These are phyloP conservation scores for Ophiostoma australiae DNA, from an alignment of 2,329 filamentous ascomycete genomes.

Conservation along the genomic window DNA sequence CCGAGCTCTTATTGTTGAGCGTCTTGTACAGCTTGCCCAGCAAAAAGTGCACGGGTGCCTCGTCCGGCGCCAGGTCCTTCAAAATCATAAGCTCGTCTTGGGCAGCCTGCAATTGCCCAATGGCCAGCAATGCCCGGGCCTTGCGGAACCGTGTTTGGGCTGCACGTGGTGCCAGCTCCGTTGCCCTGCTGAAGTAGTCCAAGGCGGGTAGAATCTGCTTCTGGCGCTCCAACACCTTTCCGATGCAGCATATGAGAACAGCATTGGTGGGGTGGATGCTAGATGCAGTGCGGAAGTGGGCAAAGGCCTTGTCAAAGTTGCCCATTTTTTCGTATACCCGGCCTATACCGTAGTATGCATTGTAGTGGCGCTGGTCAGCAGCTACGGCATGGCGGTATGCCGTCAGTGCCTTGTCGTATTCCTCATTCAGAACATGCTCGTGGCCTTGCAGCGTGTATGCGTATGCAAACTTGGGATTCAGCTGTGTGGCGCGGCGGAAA, in stretches of 20 bases:
- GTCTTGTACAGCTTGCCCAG: constrained; percentile 78
- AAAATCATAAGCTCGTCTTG: constrained; percentile 79
- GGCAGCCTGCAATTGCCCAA: constrained; percentile 66
- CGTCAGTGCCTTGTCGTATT: constrained; percentile 88
- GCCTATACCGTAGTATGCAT: constrained; percentile 91
- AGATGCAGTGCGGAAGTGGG: constrained; percentile 83
- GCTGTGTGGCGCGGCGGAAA: constrained; percentile 88
- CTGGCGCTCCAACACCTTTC: constrained; percentile 81
- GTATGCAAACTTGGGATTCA: constrained; percentile 88
- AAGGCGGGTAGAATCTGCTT: constrained; percentile 76
- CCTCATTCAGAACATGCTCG: constrained; percentile 92
- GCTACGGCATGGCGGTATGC: constrained; percentile 82
- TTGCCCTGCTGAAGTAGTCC: constrained; percentile 74
- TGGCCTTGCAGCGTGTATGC: constrained; percentile 94
- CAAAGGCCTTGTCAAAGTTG: constrained; percentile 84
- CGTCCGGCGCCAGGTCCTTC: constrained; percentile 86
- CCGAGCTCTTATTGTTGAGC: constrained; percentile 66
- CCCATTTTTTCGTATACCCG: constrained; percentile 84
- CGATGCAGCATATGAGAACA: constrained; percentile 87
- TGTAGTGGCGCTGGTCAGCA: constrained; percentile 86
- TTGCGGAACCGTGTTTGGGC: constrained; percentile 89
- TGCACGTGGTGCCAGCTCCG: constrained; percentile 73
- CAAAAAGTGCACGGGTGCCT: constrained; percentile 92
- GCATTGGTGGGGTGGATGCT: constrained; percentile 91
- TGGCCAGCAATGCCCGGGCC: constrained; percentile 75